Conservation (phyloP, 78 protist species). For the Dictyostelium firmibasis region DNA sequence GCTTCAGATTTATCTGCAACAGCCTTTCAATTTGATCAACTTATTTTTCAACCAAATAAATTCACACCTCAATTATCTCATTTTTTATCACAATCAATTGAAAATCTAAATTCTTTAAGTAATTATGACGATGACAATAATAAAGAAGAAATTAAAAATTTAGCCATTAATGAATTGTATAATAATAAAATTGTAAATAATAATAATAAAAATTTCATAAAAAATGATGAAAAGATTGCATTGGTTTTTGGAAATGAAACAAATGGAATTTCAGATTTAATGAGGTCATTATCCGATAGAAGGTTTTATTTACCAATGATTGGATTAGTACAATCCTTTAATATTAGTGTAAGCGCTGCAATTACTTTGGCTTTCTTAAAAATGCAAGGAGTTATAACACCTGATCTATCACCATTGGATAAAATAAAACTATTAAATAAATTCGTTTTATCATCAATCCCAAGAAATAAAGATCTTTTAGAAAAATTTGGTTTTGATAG, state of each 20-base stretch:
- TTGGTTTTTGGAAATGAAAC: slow-evolving; percentile 77
- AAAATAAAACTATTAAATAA: slow-evolving; percentile 7
- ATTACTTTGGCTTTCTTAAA: slow-evolving; percentile 66
- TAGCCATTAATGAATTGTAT: background rate
- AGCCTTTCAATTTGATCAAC: slow-evolving; percentile 17
- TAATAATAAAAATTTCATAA: background rate
- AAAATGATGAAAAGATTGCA: slow-evolving; percentile 49
- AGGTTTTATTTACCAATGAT: slow-evolving; percentile 51
- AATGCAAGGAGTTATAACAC: slow-evolving; percentile 17
- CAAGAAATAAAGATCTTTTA: background rate
- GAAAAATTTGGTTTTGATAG: background rate
- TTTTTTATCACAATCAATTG: background rate
- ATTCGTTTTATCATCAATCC: background rate
- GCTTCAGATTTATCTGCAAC: slow-evolving; percentile 32
- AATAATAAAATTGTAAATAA: background rate
- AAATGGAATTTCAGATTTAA: slow-evolving; percentile 30
- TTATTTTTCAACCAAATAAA: background rate
- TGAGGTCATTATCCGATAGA: slow-evolving; percentile 29
- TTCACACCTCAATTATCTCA: background rate
- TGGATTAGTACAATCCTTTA: slow-evolving; percentile 76
- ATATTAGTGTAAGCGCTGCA: slow-evolving; percentile 74
- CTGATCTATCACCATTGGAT: slow-evolving; percentile 31
- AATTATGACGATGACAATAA: background rate
- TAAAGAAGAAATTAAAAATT: background rate
- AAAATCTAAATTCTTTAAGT: background rate